Conservation (phyloP, 2,329 filamentous ascomycete species). For the Sporothrix pseudoabietina region DNA sequence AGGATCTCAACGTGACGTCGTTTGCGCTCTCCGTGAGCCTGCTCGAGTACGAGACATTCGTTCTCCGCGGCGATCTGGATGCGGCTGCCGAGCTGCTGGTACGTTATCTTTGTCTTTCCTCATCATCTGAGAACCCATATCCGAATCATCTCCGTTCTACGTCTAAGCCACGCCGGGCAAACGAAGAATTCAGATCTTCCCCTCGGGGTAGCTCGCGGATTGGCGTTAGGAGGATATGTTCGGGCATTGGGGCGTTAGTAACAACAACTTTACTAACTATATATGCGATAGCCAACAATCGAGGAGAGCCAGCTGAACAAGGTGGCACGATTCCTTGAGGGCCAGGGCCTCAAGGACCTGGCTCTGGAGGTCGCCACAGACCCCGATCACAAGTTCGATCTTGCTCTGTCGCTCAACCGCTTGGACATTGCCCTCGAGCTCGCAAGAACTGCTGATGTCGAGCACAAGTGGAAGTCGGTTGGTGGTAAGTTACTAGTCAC, state of each 20-base stretch:
- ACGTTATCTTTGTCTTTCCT: background rate
- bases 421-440: constrained; percentile 84
- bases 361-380: constrained; percentile 94
- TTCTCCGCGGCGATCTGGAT: constrained; percentile 91
- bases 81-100: constrained; percentile 78
- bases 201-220: background rate
- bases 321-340: constrained; percentile 92
- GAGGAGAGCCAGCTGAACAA: constrained; percentile 96
- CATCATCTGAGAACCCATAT: background rate
- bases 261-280: background rate
- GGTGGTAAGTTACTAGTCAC: constrained; percentile 48
- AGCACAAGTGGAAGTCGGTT: constrained; percentile 98
- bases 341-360: constrained; percentile 83
- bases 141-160: background rate
- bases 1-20: constrained; percentile 89
- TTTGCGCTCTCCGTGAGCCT: constrained; percentile 90
- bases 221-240: background rate
- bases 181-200: background rate
- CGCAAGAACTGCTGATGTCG: constrained; percentile 78
- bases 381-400: constrained; percentile 92
- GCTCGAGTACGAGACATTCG: constrained; percentile 94
- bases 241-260: background rate
- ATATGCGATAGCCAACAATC: constrained; percentile 60
- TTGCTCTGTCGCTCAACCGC: constrained; percentile 79
- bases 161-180: background rate